phyloP scores from a whole-genome alignment of 176 grass and related monocot genomes.

The Juncus inflexus region DNA sequence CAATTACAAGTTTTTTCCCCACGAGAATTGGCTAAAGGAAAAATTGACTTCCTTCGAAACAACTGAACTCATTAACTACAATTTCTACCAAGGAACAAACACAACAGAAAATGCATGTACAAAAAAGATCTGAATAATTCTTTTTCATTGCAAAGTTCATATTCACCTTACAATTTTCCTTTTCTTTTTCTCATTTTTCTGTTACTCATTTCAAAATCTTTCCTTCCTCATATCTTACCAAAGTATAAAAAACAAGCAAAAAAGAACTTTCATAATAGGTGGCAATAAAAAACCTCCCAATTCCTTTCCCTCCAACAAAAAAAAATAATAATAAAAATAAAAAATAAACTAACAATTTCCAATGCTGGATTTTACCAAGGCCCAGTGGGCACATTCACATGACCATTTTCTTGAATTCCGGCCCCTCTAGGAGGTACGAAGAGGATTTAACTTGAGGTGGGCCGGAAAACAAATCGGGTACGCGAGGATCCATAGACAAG shows the following conservation, averaged over 20 bases:
- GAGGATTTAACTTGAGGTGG: conserved; percentile 46
- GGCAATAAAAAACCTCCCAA: conserved; percentile 44
- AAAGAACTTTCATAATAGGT: conserved; percentile 19
- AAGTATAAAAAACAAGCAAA: not conserved
- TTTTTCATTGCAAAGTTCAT: not conserved
- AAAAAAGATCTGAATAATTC: no score
- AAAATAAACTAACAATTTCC: conserved; percentile 35
- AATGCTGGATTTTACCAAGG: conserved; percentile 64
- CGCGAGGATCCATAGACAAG: not conserved
- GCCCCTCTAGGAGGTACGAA: conserved; percentile 63
- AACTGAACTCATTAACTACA: no score
- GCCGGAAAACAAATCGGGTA: conserved; percentile 51
- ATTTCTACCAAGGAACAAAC: no score
- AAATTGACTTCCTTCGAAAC: no score
- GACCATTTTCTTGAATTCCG: conserved; percentile 56
- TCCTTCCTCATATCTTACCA: not conserved
- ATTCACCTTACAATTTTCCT: conserved; percentile 3
- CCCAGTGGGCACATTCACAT: conserved; percentile 30
- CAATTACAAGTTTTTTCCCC: no score
- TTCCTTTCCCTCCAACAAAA: conserved; percentile 25
- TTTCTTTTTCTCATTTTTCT: conserved; percentile 18
- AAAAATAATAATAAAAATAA: conserved; percentile 18
- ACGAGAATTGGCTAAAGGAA: no score
- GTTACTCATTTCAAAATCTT: conserved; percentile 11
- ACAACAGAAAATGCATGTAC: no score